phyloP scores from a whole-genome alignment of 371 early-diverging fungal genomes.

The Mucor piriformis region DNA sequence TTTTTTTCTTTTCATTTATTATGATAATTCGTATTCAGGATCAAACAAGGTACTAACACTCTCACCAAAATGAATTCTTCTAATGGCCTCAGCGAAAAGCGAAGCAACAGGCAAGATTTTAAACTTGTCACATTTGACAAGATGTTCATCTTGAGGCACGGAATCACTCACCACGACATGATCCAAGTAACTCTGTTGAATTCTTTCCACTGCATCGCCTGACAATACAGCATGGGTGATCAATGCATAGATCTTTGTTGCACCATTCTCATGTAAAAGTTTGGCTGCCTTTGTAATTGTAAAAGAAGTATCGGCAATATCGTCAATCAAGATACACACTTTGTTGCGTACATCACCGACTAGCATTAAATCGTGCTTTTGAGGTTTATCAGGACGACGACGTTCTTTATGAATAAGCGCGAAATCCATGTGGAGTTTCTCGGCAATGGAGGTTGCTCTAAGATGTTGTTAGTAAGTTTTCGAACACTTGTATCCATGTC shows the following conservation, averaged over 20 bases:
- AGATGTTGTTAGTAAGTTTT: too few species aligned
- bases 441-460: slow-evolving; percentile 83
- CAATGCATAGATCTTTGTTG: slow-evolving; percentile 85
- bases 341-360: slow-evolving; percentile 92
- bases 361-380: slow-evolving; percentile 77
- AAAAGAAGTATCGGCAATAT: slow-evolving; percentile 94
- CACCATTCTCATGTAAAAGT: slow-evolving; percentile 84
- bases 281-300: slow-evolving; percentile 92
- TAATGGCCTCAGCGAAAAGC: slow-evolving; percentile 93
- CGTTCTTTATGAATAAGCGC: slow-evolving; percentile 91
- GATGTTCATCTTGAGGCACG: slow-evolving; percentile 85
- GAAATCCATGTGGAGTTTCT: slow-evolving; percentile 83
- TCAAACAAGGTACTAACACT: slow-evolving; percentile 86
- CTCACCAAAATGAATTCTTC: slow-evolving; percentile 96
- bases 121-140: slow-evolving; percentile 69
- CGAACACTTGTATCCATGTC: neutral
- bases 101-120: slow-evolving; percentile 82
- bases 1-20: neutral
- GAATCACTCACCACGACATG: slow-evolving; percentile 89
- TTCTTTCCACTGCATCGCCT: slow-evolving; percentile 81
- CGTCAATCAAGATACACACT: slow-evolving; percentile 88
- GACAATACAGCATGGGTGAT: slow-evolving; percentile 90
- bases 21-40: slow-evolving; percentile 34
- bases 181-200: slow-evolving; percentile 75
- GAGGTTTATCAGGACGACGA: slow-evolving; percentile 48